These are phyloP conservation scores for Gossypium australe DNA, from an alignment of 345 rosid species.

Conservation along the genomic window DNA sequence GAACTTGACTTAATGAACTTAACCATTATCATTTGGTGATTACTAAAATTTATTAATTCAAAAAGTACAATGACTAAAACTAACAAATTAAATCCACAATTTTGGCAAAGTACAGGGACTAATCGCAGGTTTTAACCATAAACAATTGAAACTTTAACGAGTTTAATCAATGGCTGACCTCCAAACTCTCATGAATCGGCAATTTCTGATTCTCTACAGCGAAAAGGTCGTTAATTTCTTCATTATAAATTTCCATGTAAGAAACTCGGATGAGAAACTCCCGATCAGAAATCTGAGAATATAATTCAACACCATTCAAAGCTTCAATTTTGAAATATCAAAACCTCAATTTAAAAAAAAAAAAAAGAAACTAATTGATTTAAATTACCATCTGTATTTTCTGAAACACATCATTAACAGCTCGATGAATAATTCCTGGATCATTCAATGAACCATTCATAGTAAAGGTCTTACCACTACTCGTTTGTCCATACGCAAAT, in stretches of 20 bases:
- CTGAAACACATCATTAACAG: slow-evolving; percentile 66
- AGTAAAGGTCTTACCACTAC: slow-evolving; percentile 96
- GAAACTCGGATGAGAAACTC: slow-evolving; percentile 93
- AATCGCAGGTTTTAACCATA: no score
- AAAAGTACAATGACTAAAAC: no score
- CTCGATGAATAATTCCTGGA: slow-evolving; percentile 72
- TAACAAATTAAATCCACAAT: no score
- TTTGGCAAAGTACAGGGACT: no score
- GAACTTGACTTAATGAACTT: no score
- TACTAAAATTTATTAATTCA: no score
- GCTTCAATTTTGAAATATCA: neutral
- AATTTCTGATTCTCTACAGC: slow-evolving; percentile 73
- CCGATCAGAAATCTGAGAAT: slow-evolving; percentile 55
- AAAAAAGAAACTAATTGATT: neutral
- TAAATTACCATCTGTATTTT: slow-evolving; percentile 42
- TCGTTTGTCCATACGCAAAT: slow-evolving; percentile 97
- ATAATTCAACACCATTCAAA: slow-evolving; percentile 16
- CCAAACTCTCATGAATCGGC: slow-evolving; percentile 88
- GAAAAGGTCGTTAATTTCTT: slow-evolving; percentile 88
- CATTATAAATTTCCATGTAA: slow-evolving; percentile 92
- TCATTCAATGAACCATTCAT: slow-evolving; percentile 85
- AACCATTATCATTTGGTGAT: no score
- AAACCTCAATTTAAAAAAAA: neutral
- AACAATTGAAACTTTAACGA: slow-evolving; percentile 2
- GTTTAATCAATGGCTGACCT: slow-evolving; percentile 41